phyloP scores from a whole-genome alignment of 495 filamentous ascomycete species.

The Cudoniella acicularis region DNA sequence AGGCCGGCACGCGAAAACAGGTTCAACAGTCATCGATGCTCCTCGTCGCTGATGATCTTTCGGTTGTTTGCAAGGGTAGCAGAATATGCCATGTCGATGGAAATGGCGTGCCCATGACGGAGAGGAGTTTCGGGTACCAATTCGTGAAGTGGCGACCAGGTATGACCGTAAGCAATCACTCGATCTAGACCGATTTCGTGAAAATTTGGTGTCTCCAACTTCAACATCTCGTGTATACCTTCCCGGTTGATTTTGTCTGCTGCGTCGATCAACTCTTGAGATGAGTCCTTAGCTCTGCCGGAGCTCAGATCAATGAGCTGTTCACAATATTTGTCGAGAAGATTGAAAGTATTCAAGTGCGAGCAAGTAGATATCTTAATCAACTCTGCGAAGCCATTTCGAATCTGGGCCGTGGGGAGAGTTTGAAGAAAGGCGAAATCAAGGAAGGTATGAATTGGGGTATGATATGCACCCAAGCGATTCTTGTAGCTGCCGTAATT shows the following conservation, averaged over 20 bases:
- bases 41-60: constrained; percentile 45
- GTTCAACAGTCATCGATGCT: constrained; percentile 50
- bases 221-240: constrained; percentile 59
- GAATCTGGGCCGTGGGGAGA: constrained; percentile 54
- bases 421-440: constrained; percentile 62
- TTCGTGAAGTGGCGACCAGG: constrained; percentile 63
- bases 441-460: constrained; percentile 61
- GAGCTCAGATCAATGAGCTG: constrained; percentile 52
- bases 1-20: constrained; percentile 60
- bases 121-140: constrained; percentile 56
- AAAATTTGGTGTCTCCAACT: constrained; percentile 60
- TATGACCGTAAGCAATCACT: constrained; percentile 66
- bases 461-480: constrained; percentile 62
- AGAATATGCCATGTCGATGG: constrained; percentile 65
- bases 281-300: constrained; percentile 47
- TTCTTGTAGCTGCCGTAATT: constrained; percentile 67
- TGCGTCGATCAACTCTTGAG: constrained; percentile 43
- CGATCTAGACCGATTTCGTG: constrained; percentile 61
- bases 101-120: constrained; percentile 63
- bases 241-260: constrained; percentile 58
- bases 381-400: constrained; percentile 63
- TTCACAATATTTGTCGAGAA: constrained; percentile 59
- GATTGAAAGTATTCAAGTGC: constrained; percentile 53
- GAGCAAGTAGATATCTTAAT: constrained; percentile 67
- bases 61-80: constrained; percentile 54